phyloP scores from a whole-genome alignment of 2,329 filamentous ascomycete species.

The Cercospora citrullina region DNA sequence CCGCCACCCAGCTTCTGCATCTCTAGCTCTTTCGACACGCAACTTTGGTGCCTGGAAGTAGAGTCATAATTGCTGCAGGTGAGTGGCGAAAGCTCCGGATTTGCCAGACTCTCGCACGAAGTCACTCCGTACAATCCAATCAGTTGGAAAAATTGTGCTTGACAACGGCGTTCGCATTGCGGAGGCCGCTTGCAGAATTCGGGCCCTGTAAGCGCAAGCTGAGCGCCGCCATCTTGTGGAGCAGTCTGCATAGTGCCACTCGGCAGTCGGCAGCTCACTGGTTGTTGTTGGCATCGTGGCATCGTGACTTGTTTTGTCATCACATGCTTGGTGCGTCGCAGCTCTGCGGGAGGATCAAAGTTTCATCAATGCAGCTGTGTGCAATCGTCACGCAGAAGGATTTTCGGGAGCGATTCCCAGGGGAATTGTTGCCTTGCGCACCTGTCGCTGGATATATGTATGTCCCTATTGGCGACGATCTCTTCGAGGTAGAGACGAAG shows the following conservation, averaged over 20 bases:
- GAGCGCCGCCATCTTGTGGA: neutral
- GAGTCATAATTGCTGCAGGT: neutral
- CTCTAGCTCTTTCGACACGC: neutral
- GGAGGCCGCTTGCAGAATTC: neutral
- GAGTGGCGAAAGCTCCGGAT: constrained; percentile 10
- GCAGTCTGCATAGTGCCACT: neutral
- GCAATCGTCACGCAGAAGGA: neutral
- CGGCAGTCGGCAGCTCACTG: neutral
- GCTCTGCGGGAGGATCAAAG: neutral
- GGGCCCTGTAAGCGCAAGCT: neutral
- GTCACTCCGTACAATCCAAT: neutral
- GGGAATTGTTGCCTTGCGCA: neutral
- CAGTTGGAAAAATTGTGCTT: neutral
- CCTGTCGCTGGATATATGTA: neutral
- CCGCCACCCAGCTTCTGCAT: neutral
- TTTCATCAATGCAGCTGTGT: neutral
- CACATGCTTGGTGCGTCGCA: neutral
- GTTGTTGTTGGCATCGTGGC: neutral
- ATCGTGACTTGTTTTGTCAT: neutral
- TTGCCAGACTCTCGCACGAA: neutral
- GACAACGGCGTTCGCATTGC: neutral
- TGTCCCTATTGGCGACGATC: neutral
- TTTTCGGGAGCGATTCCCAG: neutral
- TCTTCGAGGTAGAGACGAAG: neutral
- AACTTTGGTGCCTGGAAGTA: constrained; percentile 2